A percentile compares a stretch with the other conserved stretches of the same genome.
Evolutionary conservation across 208 protist species (phyloP).

Genomic region (Novymonas esmeraldas): DNA sequence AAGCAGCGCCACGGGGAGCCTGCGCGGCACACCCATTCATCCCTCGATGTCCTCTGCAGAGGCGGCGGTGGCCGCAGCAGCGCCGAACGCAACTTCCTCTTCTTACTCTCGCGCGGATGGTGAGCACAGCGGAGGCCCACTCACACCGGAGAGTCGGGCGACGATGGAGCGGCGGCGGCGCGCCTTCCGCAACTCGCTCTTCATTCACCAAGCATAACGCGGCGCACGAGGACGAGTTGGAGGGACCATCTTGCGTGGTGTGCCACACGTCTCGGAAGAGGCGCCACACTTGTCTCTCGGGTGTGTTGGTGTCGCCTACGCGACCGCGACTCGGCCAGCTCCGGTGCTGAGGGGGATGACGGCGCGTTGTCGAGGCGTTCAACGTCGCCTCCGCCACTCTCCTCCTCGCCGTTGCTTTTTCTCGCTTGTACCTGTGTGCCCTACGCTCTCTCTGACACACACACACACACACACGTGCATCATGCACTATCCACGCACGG

Average conservation of each 20-base stretch:
- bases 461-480: conserved; percentile 1
- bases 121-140: not conserved
- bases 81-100: too few species aligned
- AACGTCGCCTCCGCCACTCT: not conserved
- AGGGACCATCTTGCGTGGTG: too few species aligned
- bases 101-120: not conserved
- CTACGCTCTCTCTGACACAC: not conserved
- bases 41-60: not conserved
- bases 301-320: too few species aligned
- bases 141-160: not conserved
- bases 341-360: too few species aligned
- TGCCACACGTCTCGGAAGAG: too few species aligned
- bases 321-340: too few species aligned
- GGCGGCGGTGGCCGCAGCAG: too few species aligned
- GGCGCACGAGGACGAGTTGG: too few species aligned
- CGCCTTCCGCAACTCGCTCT: conserved; percentile 7
- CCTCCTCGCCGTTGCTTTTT: not conserved
- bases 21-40: too few species aligned
- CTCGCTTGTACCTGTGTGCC: not conserved
- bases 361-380: not conserved
- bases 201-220: not conserved
- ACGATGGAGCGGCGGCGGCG: conserved; percentile 7
- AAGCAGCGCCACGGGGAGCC: too few species aligned
- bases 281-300: too few species aligned
- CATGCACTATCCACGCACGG: too few species aligned